These are phyloP conservation scores for Acer saccharum DNA, from an alignment of 345 rosid species.

Conservation along the genomic window DNA sequence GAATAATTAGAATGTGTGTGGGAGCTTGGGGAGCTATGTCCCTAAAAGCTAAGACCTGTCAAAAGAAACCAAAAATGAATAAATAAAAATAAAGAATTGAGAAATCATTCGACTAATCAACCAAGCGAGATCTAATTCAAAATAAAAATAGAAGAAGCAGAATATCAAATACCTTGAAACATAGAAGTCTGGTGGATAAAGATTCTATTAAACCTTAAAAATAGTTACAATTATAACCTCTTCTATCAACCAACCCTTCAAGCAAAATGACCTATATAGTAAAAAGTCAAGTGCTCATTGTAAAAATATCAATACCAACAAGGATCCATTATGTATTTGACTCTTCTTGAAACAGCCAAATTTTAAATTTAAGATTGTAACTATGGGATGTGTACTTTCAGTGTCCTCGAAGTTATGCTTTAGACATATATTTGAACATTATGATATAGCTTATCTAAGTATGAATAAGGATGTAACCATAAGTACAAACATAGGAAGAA, in stretches of 20 bases:
- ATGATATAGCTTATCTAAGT: background rate
- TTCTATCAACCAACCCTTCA: background rate
- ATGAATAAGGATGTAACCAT: background rate
- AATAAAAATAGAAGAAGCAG: background rate
- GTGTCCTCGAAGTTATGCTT: background rate
- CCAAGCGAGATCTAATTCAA: background rate
- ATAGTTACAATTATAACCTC: background rate
- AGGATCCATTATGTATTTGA: background rate
- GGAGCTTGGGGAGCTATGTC: slow-evolving; percentile 89
- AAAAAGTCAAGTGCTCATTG: background rate
- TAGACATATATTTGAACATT: background rate
- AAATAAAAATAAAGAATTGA: background rate
- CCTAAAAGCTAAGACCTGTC: slow-evolving; percentile 81
- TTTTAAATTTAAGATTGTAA: background rate
- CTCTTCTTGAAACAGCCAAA: background rate
- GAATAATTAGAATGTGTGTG: slow-evolving; percentile 78
- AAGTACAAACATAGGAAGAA: background rate
- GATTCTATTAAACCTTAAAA: background rate
- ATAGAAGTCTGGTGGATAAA: background rate
- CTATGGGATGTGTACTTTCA: background rate
- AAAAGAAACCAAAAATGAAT: slow-evolving; percentile 11
- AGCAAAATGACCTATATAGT: background rate
- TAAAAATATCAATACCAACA: background rate
- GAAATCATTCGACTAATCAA: background rate
- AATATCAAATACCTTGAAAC: background rate